Conservation (phyloP, 345 rosid species). For the Acer negundo region DNA sequence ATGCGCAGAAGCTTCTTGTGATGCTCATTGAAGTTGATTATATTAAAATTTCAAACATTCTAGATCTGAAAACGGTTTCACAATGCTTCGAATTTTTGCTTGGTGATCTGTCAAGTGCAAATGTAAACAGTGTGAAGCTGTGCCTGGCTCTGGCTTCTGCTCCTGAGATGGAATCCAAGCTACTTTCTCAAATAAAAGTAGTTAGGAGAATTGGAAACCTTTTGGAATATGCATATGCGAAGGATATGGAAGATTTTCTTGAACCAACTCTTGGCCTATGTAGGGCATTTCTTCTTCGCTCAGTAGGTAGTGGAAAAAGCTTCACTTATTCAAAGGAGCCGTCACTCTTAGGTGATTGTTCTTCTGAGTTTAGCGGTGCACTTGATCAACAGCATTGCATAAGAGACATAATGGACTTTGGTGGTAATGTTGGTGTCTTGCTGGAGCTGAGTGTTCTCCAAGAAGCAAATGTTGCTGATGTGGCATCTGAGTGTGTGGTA, state of each 20-base stretch:
- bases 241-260: constrained; percentile 95
- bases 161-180: constrained; percentile 90
- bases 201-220: constrained; percentile 88
- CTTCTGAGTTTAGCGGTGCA: constrained; percentile 38
- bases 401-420: constrained; percentile 79
- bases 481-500: constrained; percentile 85
- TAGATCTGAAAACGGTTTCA: constrained; percentile 79
- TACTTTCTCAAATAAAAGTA: constrained; percentile 81
- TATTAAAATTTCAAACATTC: constrained; percentile 73
- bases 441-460: constrained; percentile 53
- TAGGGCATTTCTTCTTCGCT: constrained; percentile 71
- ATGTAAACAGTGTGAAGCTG: constrained; percentile 88
- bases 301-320: constrained; percentile 58
- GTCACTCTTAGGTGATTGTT: constrained; percentile 56
- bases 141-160: constrained; percentile 91
- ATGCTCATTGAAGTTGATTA: constrained; percentile 81
- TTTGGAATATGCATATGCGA: constrained; percentile 79
- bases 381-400: constrained; percentile 58
- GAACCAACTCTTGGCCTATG: constrained; percentile 87
- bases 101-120: constrained; percentile 82
- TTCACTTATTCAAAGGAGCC: constrained; percentile 54
- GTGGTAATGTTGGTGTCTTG: constrained; percentile 68
- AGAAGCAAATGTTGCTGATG: constrained; percentile 55
- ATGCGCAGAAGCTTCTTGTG: constrained; percentile 91
- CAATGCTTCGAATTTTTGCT: constrained; percentile 92